Conservation (phyloP, 768 basidiomycete species). For the Megacollybia marginata region DNA sequence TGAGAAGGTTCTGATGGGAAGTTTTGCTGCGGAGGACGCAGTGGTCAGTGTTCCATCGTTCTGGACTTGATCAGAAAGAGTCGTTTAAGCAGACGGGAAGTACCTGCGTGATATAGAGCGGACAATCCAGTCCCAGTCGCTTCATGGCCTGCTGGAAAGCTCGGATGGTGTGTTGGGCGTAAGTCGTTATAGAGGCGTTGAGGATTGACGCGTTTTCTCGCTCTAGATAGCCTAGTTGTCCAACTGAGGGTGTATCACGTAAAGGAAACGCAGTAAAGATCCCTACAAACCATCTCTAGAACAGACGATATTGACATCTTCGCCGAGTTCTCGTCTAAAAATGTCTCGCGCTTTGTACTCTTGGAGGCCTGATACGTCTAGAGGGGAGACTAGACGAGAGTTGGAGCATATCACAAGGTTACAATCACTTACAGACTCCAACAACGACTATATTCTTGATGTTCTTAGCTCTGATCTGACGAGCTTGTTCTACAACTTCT, state of each 20-base stretch:
- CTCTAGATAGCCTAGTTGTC: constrained; percentile 44
- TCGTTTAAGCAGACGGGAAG: no score
- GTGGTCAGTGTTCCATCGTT: constrained; percentile 44
- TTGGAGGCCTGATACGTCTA: constrained; percentile 36
- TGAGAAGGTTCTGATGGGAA: constrained; percentile 52
- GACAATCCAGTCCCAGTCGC: constrained; percentile 32
- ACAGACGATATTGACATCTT: constrained; percentile 31
- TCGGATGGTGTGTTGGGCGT: constrained; percentile 39
- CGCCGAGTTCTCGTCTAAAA: constrained; percentile 26
- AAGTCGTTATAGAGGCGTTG: constrained; percentile 49
- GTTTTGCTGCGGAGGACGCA: constrained; percentile 33
- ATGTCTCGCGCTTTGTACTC: constrained; percentile 39
- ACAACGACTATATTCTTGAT: constrained; percentile 33
- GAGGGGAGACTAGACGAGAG: constrained; percentile 32
- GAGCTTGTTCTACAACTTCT: constrained; percentile 33
- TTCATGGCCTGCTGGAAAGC: constrained; percentile 40
- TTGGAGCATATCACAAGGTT: no score
- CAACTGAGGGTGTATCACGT: constrained; percentile 22
- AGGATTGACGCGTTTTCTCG: constrained; percentile 56
- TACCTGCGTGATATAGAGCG: constrained; percentile 37
- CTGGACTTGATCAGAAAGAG: neutral
- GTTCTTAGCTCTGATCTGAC: constrained; percentile 22
- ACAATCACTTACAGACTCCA: constrained; percentile 14
- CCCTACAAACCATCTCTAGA: constrained; percentile 27
- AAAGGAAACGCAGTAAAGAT: neutral